A percentile compares a stretch with the other conserved stretches of the same genome.
Conservation (phyloP, 805 yeast genomes). For the Groenewaldozyma tartarivorans region DNA sequence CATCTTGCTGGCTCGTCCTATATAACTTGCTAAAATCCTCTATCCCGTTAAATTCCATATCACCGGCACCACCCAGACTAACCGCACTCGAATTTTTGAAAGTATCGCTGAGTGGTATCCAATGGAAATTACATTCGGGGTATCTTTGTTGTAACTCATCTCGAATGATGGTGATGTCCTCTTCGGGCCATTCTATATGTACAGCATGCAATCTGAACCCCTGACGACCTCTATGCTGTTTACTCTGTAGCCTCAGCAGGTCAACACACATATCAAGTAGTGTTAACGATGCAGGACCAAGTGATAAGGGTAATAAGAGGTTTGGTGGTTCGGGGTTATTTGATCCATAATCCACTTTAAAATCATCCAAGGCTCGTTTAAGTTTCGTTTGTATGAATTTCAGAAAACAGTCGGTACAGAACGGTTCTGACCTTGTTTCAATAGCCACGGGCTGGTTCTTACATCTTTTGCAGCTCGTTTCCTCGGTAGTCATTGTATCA, state of each 20-base stretch:
- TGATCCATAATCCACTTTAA: constrained; percentile 58
- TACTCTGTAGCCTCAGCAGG: constrained; percentile 51
- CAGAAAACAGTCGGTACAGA: constrained; percentile 59
- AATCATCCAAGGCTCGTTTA: constrained; percentile 71
- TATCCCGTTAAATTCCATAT: constrained; percentile 19
- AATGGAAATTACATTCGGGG: constrained; percentile 20
- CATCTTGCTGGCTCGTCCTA: constrained; percentile 57
- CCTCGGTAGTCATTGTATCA: too few species aligned
- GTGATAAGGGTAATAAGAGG: constrained; percentile 52
- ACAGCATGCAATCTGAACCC: constrained; percentile 58
- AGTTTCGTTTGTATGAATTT: constrained; percentile 71
- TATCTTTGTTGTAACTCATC: constrained; percentile 20
- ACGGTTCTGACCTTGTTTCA: constrained; percentile 51
- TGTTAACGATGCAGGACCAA: constrained; percentile 60
- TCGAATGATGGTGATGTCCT: constrained; percentile 6
- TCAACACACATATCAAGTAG: constrained; percentile 57
- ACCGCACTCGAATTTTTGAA: not conserved
- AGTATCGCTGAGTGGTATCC: not conserved
- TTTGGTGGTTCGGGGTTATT: constrained; percentile 32
- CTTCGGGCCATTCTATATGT: constrained; percentile 29
- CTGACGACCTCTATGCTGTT: constrained; percentile 50
- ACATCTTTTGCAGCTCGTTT: constrained; percentile 41
- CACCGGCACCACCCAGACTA: constrained; percentile 24
- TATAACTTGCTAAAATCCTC: not conserved
- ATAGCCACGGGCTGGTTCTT: constrained; percentile 34